Base-by-base conservation (phyloP, 2,329 filamentous ascomycete genomes). In the Neonectria ditissima region DNA sequence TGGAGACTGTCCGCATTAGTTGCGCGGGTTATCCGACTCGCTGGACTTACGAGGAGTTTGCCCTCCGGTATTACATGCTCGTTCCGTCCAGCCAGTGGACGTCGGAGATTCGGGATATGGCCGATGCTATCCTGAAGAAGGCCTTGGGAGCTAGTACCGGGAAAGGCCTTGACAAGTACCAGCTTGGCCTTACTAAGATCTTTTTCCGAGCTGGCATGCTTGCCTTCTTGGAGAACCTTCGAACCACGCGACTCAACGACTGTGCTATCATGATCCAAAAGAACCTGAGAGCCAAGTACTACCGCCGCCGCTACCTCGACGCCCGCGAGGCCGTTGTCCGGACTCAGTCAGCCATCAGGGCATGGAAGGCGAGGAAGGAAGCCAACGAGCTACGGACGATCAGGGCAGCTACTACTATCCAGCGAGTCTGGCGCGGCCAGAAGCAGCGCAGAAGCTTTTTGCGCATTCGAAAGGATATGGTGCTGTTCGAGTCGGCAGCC, bases 151-250 rank as follows among this genome's bases (percentile, higher is more conserved):
- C 92, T 65, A 89, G 89, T 70, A 92, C 86, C 45, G 89, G 88
- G 63, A 88, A 91, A 71, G 91, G 91, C 51, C 81, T 90, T 57
- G 96, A 98, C 82, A 99, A 97, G 81, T 99, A 98, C 77, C 96
- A 99, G 81, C 88, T 99, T 68, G 96, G 96, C 81, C 84, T 98
- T 69, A 98, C 95, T 55, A 99, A 99, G 83, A 97, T 99, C 77
- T 99, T 99, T 83, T 99, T 99, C 89, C 92, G 96, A 65, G 96
- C 96, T 59, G 96, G 96, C 79, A 99, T 99, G 96, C 90, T 99
- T 73, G 96, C 96, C 7, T 97, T 97, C 82, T 84, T 99, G 54
- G 96, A 99, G 81, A 97, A 97, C 71, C 85, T 97, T 69, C 90
- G 96, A 63, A 97, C 96, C 13, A 93, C 86, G 69, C 90, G 94